Evolutionary conservation across 177 flowering plant species (phyloP), one percentile per base, ranked within the genome.

Genomic region (Telopea speciosissima): DNA sequence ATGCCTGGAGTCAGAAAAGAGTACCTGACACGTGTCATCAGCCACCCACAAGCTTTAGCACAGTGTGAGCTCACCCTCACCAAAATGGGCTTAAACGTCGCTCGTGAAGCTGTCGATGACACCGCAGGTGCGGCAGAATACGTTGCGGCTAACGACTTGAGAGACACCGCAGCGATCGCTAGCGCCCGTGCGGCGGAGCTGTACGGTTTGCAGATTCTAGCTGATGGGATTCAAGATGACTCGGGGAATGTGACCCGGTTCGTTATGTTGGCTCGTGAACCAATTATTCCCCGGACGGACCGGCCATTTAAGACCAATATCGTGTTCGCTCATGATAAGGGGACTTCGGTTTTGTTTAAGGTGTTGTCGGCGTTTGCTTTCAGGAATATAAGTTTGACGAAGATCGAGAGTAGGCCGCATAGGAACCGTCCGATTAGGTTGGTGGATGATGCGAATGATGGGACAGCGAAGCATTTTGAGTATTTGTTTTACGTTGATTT

Each of bases 401-500:
- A 94, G 85, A 94, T 94, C 76, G 99, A 94, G 81, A 87, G 92
- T 66, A 62, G 99, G 79, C 99, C 99, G 4, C 97, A 90, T 75
- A 77, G 97, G 24, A 85, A 86, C 79, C 74, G 89, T 14, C 97
- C 97, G 61, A 89, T 94, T 28, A 56, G 92, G 58, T 54, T 92
- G 58, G 97, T 89, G 16, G 96, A 88, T 72, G 99, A 92, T 71
- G 92, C 85, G 24, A 89, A 87, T 65, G 93, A 80, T 14, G 98
- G 98, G 8, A 92, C 97, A 2, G 93, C 97, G 9, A 94, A 92
- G 88, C 97, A 92, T 65, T 94, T 94, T 71, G 98, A 94, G 89
- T 94, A 94, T 89, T 77, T 92, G 91, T 94, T 94, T 70, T 94
- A 92, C 60, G 83, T 94, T 0, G 98, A 94, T 68, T 94, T 94